Conservation (phyloP, 2,329 filamentous ascomycete genomes). For the Fusarium pseudonygamai region DNA sequence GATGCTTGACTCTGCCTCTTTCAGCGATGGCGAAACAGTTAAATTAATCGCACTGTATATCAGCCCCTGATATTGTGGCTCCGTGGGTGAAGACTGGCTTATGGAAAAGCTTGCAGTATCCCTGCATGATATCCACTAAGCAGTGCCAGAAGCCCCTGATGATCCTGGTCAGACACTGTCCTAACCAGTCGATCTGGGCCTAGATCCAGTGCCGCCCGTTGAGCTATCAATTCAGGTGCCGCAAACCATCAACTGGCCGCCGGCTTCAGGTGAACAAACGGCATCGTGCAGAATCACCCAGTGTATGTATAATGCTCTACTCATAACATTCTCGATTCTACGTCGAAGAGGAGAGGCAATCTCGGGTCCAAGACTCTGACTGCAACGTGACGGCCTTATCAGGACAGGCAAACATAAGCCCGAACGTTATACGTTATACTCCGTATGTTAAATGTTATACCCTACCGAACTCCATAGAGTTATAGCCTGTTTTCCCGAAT, state of each 20-base stretch:
- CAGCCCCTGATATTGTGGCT: slow-evolving; percentile 33
- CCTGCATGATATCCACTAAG: slow-evolving; percentile 17
- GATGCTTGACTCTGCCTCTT: slow-evolving; percentile 30
- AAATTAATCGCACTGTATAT: slow-evolving; percentile 30
- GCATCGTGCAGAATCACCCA: slow-evolving; percentile 3
- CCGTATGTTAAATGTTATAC: neutral
- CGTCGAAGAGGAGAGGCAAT: neutral
- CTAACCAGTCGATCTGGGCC: neutral
- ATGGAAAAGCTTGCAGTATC: slow-evolving; percentile 13
- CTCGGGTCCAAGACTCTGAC: neutral
- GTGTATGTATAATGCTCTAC: neutral
- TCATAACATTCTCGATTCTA: neutral
- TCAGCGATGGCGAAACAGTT: slow-evolving; percentile 41
- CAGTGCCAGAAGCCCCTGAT: slow-evolving; percentile 30
- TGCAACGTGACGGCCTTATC: neutral
- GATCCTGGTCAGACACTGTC: slow-evolving; percentile 25
- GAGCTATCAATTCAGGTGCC: slow-evolving; percentile 26
- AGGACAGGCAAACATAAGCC: neutral
- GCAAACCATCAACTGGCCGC: slow-evolving; percentile 28
- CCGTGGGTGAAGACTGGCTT: neutral
- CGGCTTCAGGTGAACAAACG: slow-evolving; percentile 37
- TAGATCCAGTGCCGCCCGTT: neutral
- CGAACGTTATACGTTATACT: neutral
- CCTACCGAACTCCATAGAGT: slow-evolving; percentile 8
- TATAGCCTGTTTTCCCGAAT: slow-evolving; percentile 4